Conservation (phyloP, 2,329 filamentous ascomycete genomes). For the Cladosporium phlei region DNA sequence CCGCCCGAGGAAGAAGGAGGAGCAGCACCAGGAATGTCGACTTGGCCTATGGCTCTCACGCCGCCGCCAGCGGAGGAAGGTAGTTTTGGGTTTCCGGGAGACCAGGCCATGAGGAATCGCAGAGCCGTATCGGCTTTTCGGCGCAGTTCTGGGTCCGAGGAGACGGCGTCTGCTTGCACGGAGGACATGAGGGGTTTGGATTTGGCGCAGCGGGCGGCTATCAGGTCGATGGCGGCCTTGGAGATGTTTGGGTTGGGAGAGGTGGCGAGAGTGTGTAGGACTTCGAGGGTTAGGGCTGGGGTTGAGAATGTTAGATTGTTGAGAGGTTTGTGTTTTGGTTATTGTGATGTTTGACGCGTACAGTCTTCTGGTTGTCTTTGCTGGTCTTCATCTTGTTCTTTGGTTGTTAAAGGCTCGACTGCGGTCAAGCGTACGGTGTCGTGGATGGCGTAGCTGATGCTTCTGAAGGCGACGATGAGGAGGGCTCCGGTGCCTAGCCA, state of each 20-base stretch:
- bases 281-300: conserved; percentile 37
- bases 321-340: background rate
- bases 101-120: conserved; percentile 2
- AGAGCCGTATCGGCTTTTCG: background rate
- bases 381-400: conserved; percentile 49
- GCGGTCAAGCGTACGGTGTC: conserved; percentile 60
- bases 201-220: conserved; percentile 22
- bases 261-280: conserved; percentile 37
- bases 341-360: conserved; percentile 3
- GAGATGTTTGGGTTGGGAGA: conserved; percentile 42
- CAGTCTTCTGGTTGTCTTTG: conserved; percentile 22
- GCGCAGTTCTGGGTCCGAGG: background rate
- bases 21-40: too few species aligned
- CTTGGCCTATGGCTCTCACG: too few species aligned
- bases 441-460: conserved; percentile 56
- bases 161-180: conserved; percentile 1
- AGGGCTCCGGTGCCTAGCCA: conserved; percentile 50
- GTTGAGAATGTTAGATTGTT: background rate
- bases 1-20: too few species aligned
- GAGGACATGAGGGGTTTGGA: background rate
- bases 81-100: too few species aligned
- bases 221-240: conserved; percentile 29
- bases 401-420: conserved; percentile 59
- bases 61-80: too few species aligned
- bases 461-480: conserved; percentile 54